Base-by-base conservation (phyloP, 1,139 yeast genomes). In the Pichia cactophila region DNA sequence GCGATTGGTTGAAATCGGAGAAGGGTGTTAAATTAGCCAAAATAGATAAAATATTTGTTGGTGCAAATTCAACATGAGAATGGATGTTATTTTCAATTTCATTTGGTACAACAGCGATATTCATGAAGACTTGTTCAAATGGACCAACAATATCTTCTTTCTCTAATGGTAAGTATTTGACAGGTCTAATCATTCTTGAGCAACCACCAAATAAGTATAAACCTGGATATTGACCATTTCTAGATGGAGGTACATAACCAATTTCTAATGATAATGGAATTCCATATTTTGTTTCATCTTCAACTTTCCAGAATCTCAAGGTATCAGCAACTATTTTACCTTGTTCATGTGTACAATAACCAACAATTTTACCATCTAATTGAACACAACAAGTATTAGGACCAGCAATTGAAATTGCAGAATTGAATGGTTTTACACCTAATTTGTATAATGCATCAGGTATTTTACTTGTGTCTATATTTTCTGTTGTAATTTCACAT, bases 1-100 rank as follows among this genome's bases (percentile, higher is more conserved):
- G 99, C 36, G 97, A 89, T 74, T 92, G 99, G 69, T 92, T 92
- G 73, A 92, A 94, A 69, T 92, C 98, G 1, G 97, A 90, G 67
- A 88, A 92, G 58, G 98, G 98, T 0, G 98, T 92, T 73, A 92
- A 75, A 69, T 92, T 92, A 55, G 97, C 97, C 69, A 92, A 75
- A 59, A 92, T 92, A 20, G 97, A 88, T 59, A 92, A 74, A 52
- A 92, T 88, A 67, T 92, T 89, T 2, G 98, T 92, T 59, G 98
- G 98, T 2, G 95, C 77, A 66, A 78, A 88, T 69, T 92, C 99
- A 55, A 90, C 97, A 66, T 92, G 98, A 14, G 89, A 76, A 67
- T 94, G 98, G 47, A 83, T 73, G 59, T 86, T 79, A 56, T 74
- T 78, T 62, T 83, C 82, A 58, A 92, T 88, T 71, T 94, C 99